Base-by-base conservation (phyloP, 305 asterid species). In the Fraxinus platypoda region DNA sequence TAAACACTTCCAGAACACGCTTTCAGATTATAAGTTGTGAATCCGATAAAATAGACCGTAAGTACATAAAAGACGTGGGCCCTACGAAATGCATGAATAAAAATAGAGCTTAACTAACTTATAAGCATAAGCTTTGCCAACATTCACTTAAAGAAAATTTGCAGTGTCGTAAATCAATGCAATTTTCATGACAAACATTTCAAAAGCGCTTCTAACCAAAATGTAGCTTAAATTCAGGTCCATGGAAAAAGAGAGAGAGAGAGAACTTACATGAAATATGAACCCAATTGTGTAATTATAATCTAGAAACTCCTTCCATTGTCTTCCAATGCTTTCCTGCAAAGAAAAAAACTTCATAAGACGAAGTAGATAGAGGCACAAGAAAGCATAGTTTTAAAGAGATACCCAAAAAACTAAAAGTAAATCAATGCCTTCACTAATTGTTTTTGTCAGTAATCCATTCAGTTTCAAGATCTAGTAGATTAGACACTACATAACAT, bases 261-360 rank as follows among this genome's bases (percentile, higher is more conserved):
- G 78, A 68, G 19, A 83, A 78, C 96, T 81, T 86, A 94, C 99
- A 82, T 96, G 98, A 89, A 87, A 76, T 71, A 93, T 91, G 91
- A 88, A 96, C 76, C 97, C 99, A 11, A 91, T 87, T 5, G 86
- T 23, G 0, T 90, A 96, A n/a, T 91, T 91, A 91, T 86, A 91
- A 86, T 93, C 99, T 86, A 96, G 91, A 81, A 92, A 86, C 83
- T 89, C 91, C 92, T 94, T 94, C 99, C 97, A 96, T 38, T 94
- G 98, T 83, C 80, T 91, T 81, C 98, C 99, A 82, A 96, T 92
- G 89, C 97, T 92, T 74, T 89, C 76, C 99, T 96, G 97, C 78
- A 66, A 2, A 3, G 8, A 26, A 12, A 25, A 26, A 26, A 66
- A 66, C 12, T 57, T 66, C 35, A 64, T 74, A 30, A 21, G 11